These are phyloP conservation scores for Anacardium occidentale DNA, from an alignment of 345 rosid genomes.

Conservation along the genomic window DNA sequence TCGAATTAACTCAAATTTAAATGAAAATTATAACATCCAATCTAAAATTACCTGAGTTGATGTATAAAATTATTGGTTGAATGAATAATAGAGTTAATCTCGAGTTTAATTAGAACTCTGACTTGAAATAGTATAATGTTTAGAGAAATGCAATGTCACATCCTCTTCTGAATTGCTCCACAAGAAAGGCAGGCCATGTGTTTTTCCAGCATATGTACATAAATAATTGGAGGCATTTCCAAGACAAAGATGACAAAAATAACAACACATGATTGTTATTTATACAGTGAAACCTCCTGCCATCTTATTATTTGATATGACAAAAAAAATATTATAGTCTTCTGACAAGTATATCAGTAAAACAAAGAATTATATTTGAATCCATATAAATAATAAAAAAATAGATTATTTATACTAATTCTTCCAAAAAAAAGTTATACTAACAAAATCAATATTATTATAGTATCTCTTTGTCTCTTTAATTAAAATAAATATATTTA, in stretches of 20 bases:
- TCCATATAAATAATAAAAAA: no score
- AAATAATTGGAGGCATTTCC: constrained; percentile 4
- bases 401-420: no score
- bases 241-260: constrained; percentile 9
- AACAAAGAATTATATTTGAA: no score
- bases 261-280: neutral
- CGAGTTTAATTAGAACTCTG: no score
- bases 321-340: neutral
- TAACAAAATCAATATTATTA: no score
- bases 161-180: neutral
- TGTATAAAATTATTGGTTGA: neutral
- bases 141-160: neutral
- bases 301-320: constrained; percentile 4
- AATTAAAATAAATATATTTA: no score
- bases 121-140: neutral
- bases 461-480: no score
- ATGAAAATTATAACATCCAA: neutral
- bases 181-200: constrained; percentile 18
- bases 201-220: constrained; percentile 17
- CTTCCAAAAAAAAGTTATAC: no score
- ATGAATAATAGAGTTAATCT: no score
- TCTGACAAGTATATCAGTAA: neutral
- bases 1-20: neutral
- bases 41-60: no score
- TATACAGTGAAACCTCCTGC: neutral